Percentiles rank a stretch among this genome's conserved stretches.
Evolutionary conservation across 1,284 basidiomycete species (phyloP).

Genomic region (Cryptococcus sp.): DNA sequence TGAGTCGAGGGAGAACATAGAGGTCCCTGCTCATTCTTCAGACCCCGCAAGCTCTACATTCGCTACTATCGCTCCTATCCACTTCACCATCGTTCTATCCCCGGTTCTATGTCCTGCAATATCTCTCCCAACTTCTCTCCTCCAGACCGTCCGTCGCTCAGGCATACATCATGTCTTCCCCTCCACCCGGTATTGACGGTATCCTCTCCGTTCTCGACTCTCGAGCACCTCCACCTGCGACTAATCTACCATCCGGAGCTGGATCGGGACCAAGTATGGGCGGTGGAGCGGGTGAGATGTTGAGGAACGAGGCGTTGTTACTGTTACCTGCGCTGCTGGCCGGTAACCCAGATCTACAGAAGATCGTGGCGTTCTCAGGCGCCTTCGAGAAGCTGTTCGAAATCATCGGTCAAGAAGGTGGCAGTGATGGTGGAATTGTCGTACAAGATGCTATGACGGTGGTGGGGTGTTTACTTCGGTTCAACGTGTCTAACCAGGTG

Average conservation of each 20-base stretch:
- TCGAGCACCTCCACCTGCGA: conserved; percentile 23
- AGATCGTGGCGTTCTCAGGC: conserved; percentile 94
- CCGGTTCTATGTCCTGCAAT: conserved; percentile 79
- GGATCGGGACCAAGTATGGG: conserved; percentile 19
- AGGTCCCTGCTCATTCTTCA: background rate
- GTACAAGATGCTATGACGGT: conserved; percentile 81
- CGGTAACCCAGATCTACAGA: conserved; percentile 91
- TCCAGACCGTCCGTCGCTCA: conserved; percentile 78
- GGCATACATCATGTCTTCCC: conserved; percentile 66
- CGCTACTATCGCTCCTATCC: conserved; percentile 70
- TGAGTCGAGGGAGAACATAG: conserved; percentile 5
- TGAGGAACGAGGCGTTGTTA: conserved; percentile 63
- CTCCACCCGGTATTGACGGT: conserved; percentile 42
- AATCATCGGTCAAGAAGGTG: conserved; percentile 80
- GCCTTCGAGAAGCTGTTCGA: conserved; percentile 94
- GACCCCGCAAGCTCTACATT: conserved; percentile 63
- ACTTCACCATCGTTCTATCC: conserved; percentile 64
- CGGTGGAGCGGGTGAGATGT: conserved; percentile 44
- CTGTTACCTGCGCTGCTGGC: conserved; percentile 76
- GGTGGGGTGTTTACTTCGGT: conserved; percentile 77
- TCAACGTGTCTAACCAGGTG: conserved; percentile 94
- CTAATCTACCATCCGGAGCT: conserved; percentile 3
- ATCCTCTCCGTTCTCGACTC: conserved; percentile 42
- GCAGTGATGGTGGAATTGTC: conserved; percentile 84
- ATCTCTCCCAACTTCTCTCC: conserved; percentile 71